Conservation (phyloP, 192 early-diverging fungal species). For the Backusella mclennaniae region DNA sequence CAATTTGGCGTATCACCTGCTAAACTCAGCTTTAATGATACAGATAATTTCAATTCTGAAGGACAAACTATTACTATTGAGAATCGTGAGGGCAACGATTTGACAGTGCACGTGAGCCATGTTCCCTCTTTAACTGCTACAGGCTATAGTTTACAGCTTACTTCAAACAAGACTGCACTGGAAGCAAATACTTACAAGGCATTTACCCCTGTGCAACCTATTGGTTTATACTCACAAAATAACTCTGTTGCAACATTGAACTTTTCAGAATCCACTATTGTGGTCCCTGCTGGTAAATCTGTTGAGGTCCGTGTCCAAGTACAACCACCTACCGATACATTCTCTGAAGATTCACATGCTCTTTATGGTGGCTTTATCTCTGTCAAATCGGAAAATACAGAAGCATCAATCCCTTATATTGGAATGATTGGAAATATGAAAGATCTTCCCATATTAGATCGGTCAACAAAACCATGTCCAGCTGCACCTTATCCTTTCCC, state of each 20-base stretch:
- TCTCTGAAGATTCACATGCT: conserved; percentile 15
- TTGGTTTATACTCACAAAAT: conserved; percentile 6
- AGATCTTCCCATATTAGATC: conserved; percentile 40
- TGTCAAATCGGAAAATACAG: conserved; percentile 7
- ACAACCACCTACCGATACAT: conserved; percentile 25
- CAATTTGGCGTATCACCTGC: conserved; percentile 37
- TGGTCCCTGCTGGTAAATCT: neutral
- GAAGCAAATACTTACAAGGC: neutral
- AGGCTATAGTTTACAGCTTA: conserved; percentile 30
- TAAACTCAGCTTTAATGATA: conserved; percentile 48
- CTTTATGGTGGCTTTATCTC: conserved; percentile 46
- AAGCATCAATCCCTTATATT: conserved; percentile 37
- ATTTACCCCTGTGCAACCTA: conserved; percentile 14
- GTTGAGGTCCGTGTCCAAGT: conserved; percentile 6
- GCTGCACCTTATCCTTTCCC: conserved; percentile 28
- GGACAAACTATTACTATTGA: conserved; percentile 33
- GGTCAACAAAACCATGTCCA: neutral
- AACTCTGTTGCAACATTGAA: neutral
- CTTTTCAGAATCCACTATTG: conserved; percentile 3
- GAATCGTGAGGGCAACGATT: conserved; percentile 31
- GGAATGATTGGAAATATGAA: conserved; percentile 43
- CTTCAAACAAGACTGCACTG: neutral
- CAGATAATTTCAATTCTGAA: conserved; percentile 25
- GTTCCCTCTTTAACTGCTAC: conserved; percentile 32
- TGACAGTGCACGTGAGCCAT: conserved; percentile 33